Evolutionary conservation across 352 stramenopile genomes (phyloP).

Genomic region (Phytophthora boehmeriae): DNA sequence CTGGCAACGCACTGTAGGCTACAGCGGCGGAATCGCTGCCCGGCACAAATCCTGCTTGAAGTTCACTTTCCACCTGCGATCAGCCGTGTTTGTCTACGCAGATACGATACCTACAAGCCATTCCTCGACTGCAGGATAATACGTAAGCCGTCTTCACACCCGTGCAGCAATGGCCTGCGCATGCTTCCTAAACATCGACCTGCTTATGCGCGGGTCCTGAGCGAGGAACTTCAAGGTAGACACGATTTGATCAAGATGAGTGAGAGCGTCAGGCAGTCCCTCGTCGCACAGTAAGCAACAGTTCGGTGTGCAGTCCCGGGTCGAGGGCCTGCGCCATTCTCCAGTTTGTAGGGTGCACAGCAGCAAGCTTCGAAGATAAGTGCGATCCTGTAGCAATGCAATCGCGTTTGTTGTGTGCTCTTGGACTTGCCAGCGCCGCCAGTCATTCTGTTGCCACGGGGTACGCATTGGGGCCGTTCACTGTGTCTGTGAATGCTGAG

Average conservation of each 20-base stretch:
- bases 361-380: conserved; percentile 9
- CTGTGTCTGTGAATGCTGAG: conserved; percentile 15
- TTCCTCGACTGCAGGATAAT: no score
- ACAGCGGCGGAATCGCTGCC: no score
- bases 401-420: conserved; percentile 5
- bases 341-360: conserved; percentile 11
- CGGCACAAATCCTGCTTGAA: no score
- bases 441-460: not conserved
- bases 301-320: not conserved
- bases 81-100: no score
- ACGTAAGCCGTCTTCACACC: no score
- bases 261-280: no score
- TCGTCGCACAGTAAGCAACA: conserved; percentile 6
- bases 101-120: no score
- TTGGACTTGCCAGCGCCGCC: not conserved
- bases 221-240: not conserved
- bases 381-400: conserved; percentile 12
- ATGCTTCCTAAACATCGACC: not conserved
- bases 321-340: conserved; percentile 10
- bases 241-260: no score
- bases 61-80: no score
- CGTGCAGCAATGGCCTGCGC: not conserved
- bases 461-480: conserved; percentile 25
- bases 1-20: no score
- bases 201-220: not conserved